Base-by-base conservation (phyloP, 2,329 filamentous ascomycete species). In the Colletotrichum magnum region DNA sequence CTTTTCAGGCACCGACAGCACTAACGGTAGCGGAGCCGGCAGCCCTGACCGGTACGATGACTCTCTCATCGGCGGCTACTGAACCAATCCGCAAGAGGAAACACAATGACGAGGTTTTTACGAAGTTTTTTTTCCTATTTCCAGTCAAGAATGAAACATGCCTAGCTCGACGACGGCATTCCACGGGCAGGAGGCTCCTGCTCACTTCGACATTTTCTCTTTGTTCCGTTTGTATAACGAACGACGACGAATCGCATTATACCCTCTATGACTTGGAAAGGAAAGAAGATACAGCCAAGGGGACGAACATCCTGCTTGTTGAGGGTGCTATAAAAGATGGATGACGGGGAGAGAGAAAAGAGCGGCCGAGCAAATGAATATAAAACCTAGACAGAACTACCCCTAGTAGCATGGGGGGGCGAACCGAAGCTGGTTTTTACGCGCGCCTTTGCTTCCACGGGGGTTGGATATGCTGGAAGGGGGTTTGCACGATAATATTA, bases 1-100 rank as follows among this genome's bases (percentile, higher is more conserved):
- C 73, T 79, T 87, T 74, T 84, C 86, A 43, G 84, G 80, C 12
- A 83, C 79, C 63, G 82, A 82, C 51, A 86, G 84, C 70, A 74
- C 72, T 50, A 79, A 74, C 48, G 77, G 76, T 50, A 84, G 81
- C 71, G 79, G 79, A 16, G 76, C 79, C 21, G 80, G 77, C 39
- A 84, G 81, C 64, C 82, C 82, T 13, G 67, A 69, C 26, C 43
- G 67, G 32, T 69, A 67, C 24, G 67, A 69, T 51, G 67, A 69
- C 51, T 69, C 67, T 10, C 67, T 69, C 21, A 66, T 69, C 16
- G 56, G 67, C 62, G 57, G 67, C 43, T 69, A 69, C 21, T 69
- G 43, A 65, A 50, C 18, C 10, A 24, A 26, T 10, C 9, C 12
- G 10, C 18, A 21, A 26, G n/a, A 18, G 16, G 32, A 36, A 39